Evolutionary conservation across 176 grass and related monocot genomes (phyloP).

Genomic region (Typha latifolia): DNA sequence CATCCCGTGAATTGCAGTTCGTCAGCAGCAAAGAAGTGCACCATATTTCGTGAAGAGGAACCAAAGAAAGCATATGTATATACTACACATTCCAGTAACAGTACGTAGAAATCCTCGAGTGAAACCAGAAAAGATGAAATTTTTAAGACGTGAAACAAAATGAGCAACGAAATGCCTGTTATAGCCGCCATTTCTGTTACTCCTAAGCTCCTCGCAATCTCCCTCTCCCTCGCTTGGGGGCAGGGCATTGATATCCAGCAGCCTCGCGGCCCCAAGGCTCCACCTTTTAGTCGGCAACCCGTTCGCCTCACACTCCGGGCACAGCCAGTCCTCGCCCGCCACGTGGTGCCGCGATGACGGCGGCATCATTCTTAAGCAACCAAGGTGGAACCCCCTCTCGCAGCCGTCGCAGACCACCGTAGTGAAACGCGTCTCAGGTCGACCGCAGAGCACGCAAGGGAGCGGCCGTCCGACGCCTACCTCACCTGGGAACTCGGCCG

Average conservation of each 20-base stretch:
- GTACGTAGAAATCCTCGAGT: background rate
- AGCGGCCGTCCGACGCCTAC: conserved; percentile 33
- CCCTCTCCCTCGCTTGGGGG: conserved; percentile 53
- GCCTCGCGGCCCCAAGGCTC: conserved; percentile 40
- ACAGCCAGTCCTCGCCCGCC: conserved; percentile 76
- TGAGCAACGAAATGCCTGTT: conserved; percentile 32
- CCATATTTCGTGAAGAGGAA: background rate
- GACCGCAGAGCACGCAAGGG: conserved; percentile 44
- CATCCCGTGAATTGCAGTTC: too few relatives aligned
- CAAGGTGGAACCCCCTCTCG: conserved; percentile 74
- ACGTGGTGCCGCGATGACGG: conserved; percentile 10
- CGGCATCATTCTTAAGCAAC: conserved; percentile 47
- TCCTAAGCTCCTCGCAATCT: background rate
- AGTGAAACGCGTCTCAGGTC: conserved; percentile 27
- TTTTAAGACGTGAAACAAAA: background rate
- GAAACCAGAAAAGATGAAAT: background rate
- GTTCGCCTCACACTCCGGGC: conserved; percentile 51
- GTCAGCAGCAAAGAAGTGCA: too few relatives aligned
- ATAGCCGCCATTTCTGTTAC: conserved; percentile 8
- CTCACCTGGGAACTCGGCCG: conserved; percentile 51
- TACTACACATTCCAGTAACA: background rate
- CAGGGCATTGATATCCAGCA: conserved; percentile 73
- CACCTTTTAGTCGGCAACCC: conserved; percentile 57
- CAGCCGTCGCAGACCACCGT: conserved; percentile 87
- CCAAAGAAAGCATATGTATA: background rate